Evolutionary conservation across 192 early-diverging fungal species (phyloP).

Genomic region (Gamsiella multidivaricata): DNA sequence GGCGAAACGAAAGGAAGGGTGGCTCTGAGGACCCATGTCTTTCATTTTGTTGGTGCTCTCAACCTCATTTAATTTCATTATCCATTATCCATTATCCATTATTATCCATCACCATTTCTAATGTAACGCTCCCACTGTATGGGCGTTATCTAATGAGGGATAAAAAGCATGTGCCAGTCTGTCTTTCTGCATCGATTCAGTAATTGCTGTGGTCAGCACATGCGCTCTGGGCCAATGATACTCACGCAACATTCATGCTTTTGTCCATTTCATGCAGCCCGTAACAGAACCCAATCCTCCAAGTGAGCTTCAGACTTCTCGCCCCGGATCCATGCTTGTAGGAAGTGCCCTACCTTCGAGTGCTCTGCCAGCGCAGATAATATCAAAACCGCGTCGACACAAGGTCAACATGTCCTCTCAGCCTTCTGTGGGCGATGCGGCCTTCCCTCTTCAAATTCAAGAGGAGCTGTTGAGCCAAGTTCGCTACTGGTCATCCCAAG

Average conservation of each 20-base stretch:
- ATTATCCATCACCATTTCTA: too few relatives aligned
- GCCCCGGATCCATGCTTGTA: slow-evolving; percentile 24
- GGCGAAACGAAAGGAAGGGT: too few relatives aligned
- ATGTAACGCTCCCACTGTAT: too few relatives aligned
- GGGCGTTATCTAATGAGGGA: too few relatives aligned
- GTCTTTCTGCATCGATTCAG: too few relatives aligned
- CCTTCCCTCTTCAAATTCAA: slow-evolving; percentile 48
- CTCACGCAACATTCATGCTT: too few relatives aligned
- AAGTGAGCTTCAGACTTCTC: slow-evolving; percentile 7
- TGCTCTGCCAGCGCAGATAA: slow-evolving; percentile 26
- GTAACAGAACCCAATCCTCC: not conserved
- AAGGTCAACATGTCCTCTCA: slow-evolving; percentile 32
- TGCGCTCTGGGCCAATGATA: too few relatives aligned
- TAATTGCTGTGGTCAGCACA: too few relatives aligned
- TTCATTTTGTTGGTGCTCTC: not conserved
- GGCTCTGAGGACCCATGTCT: too few relatives aligned
- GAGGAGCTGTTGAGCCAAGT: slow-evolving; percentile 50
- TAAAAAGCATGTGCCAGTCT: not conserved
- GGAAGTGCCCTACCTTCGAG: slow-evolving; percentile 35
- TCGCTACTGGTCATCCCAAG: slow-evolving; percentile 52
- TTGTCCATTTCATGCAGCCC: slow-evolving; percentile 9
- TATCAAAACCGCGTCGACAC: slow-evolving; percentile 47
- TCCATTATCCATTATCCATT: not conserved
- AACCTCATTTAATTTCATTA: not conserved
- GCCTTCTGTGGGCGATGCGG: slow-evolving; percentile 27